Base-by-base conservation (phyloP, 2,329 filamentous ascomycete genomes). In the Pseudocercospora pini-densiflorae region DNA sequence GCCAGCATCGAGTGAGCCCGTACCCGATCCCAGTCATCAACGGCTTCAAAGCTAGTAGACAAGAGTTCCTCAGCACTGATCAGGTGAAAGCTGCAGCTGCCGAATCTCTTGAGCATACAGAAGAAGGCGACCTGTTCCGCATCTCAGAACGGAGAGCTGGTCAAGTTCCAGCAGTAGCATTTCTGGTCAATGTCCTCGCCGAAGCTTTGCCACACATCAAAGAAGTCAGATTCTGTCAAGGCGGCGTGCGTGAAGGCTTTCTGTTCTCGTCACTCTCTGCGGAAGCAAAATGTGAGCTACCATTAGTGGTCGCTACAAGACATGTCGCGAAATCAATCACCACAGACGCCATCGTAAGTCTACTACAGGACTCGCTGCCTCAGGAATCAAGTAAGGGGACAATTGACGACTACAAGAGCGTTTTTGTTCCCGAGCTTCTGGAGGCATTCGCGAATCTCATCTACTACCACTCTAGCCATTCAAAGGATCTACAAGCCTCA, bases 1-100 rank as follows among this genome's bases (percentile, higher is more conserved):
- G 91, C 76, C 86, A 87, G 71, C 91, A 94, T 73, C 79, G 83
- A 5, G 86, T 92, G 51, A 82, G 86, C 62, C 92, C 92, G 0
- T 97, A 97, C 77, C 94, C 94, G 0, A 91, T 97, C 27, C 88
- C 92, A 0, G 89, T 90, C 21, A 90, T 95, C 77, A 94, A 93
- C 68, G 90, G 91, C 1, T 97, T 95, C 78, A 87, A 84, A 8
- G 91, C 89, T 0, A 78, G 84, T 0, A 86, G 87, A 10, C 75
- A 81, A 2, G 81, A 86, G 2, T 96, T 97, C 74, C 81, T 85
- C 16, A 80, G 86, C 66, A 88, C 84, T 0, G 77, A 79, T 23
- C 76, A 78, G 2, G 79, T 86, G 10, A 73, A 81, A 68, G 73
- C 77, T 7, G 79, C 80, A 1, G 81, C 81, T 0, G 73, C 77